Percentiles rank a stretch among this genome's conserved stretches.
These are phyloP conservation scores for Clonostachys sp. DNA, from an alignment of 2,329 filamentous ascomycete species.

Conservation along the genomic window DNA sequence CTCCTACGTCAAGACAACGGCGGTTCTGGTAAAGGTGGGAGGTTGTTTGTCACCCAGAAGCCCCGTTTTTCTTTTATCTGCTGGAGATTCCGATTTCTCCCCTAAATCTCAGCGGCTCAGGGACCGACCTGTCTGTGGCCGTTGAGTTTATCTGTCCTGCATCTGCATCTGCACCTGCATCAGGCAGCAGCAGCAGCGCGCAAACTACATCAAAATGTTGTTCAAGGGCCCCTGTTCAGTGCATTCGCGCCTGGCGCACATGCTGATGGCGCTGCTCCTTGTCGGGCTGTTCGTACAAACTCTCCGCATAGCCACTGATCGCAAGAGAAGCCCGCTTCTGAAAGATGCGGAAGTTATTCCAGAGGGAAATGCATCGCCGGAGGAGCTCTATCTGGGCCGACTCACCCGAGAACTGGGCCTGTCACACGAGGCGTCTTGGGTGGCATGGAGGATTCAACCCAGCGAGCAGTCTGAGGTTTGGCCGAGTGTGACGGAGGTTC, in stretches of 20 bases:
- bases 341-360: conserved; percentile 4
- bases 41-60: too few relatives aligned
- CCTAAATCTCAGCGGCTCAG: too few relatives aligned
- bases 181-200: too few relatives aligned
- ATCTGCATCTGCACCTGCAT: too few relatives aligned
- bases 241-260: conserved; percentile 10
- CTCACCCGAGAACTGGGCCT: conserved; percentile 17
- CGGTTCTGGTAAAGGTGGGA: too few relatives aligned
- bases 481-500: conserved; percentile 18
- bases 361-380: conserved; percentile 11
- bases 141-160: too few relatives aligned
- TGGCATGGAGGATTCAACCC: conserved; percentile 22
- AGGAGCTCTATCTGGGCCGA: conserved; percentile 24
- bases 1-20: too few relatives aligned
- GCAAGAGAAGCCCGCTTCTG: conserved; percentile 1
- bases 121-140: too few relatives aligned
- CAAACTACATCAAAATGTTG: conserved; percentile 1
- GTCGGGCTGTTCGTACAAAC: conserved; percentile 8
- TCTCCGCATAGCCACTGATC: conserved; percentile 1
- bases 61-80: too few relatives aligned
- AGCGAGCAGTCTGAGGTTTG: conserved; percentile 16
- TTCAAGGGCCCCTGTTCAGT: conserved; percentile 12
- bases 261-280: conserved; percentile 6
- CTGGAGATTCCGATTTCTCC: too few relatives aligned
- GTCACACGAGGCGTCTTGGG: conserved; percentile 23